Evolutionary conservation across 371 early-diverging fungal genomes (phyloP), one percentile per base, ranked within the genome.

Genomic region (Choanephora cucurbitarum): DNA sequence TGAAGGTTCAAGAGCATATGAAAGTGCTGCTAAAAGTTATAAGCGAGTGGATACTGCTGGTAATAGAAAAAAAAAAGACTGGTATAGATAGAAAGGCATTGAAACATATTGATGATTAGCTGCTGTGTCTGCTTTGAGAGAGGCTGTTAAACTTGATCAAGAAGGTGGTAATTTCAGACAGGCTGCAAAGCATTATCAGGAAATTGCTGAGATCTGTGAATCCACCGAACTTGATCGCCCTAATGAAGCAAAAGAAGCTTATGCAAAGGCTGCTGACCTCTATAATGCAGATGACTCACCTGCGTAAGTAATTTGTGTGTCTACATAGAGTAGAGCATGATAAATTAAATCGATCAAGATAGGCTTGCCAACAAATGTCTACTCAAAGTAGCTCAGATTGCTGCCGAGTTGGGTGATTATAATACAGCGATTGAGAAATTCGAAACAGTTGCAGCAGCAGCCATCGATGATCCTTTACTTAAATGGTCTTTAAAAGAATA

Each of bases 401-500:
- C 97, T 3, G 97, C 92, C 0, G 88, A 93, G 64, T 69, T 95
- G 31, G 92, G 87, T 52, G 79, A 84, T 58, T 98, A 93, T 62
- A 89, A 91, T 37, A 87, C 85, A 32, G 98, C 98, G 2, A 87
- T 93, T 50, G 88, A 87, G 41, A 87, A 86, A 59, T 97, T 95
- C 72, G 96, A 97, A 68, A 60, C 73, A 15, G 92, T 96, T 5
- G 97, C 94, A 2, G 69, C 79, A 34, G 86, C 86, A 37, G 83
- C 88, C 53, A 67, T 95, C 55, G 95, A 95, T 71, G 92, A 94
- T 73, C 83, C 88, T 55, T 79, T 98, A 22, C 87, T 93, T 45
- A 94, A 94, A 74, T 98, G 94, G 92, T 92, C 93, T 11, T 77
- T 96, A 45, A 92, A 94, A 61, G 97, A 96, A 45, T 95, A 96